Evolutionary conservation across 2,329 filamentous ascomycete genomes (phyloP).

Genomic region (Xylaria sp.): DNA sequence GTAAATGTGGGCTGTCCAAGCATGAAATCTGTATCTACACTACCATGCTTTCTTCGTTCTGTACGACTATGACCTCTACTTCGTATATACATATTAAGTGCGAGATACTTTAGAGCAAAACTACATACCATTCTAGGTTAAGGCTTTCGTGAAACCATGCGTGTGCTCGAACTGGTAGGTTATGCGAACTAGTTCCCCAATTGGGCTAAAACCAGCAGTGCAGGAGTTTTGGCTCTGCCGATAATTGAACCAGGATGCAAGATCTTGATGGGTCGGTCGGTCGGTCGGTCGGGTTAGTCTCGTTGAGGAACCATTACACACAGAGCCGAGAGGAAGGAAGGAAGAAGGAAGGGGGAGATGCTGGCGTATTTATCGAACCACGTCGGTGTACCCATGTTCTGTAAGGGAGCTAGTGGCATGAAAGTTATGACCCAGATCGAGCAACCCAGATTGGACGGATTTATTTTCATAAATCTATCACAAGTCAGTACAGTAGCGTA

Average conservation of each 20-base stretch:
- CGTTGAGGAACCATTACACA: background rate
- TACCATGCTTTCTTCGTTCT: background rate
- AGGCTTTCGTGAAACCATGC: background rate
- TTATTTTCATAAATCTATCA: no score
- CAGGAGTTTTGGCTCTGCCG: background rate
- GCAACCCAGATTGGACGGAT: background rate
- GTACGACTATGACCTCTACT: background rate
- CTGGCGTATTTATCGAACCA: background rate
- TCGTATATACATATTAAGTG: background rate
- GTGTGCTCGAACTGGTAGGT: background rate
- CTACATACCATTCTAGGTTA: no score
- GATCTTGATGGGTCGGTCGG: background rate
- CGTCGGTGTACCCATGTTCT: background rate
- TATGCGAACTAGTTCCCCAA: conserved; percentile 6
- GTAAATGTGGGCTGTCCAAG: background rate
- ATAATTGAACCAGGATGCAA: no score
- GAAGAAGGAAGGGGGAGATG: no score
- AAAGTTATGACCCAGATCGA: background rate
- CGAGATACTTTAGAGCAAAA: background rate
- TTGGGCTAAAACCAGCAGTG: background rate
- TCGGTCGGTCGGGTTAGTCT: no score
- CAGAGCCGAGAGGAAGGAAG: no score
- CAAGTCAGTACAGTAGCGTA: background rate
- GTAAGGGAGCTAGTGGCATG: background rate
- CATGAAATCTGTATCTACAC: conserved; percentile 8